phyloP scores from a whole-genome alignment of 2,329 filamentous ascomycete species.

The Colletotrichum orchidophilum region DNA sequence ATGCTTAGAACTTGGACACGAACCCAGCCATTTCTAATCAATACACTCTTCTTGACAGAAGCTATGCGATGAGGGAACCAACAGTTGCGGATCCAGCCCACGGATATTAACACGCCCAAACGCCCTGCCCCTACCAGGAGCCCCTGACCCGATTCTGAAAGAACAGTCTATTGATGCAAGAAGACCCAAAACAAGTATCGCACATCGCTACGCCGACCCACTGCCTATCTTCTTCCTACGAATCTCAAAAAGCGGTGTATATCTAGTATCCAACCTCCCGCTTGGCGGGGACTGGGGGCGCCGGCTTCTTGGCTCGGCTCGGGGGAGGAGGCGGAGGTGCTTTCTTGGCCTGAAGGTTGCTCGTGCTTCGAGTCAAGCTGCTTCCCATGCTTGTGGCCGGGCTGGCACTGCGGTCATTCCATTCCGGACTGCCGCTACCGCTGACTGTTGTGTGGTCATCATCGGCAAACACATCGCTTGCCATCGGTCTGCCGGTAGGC shows the following conservation, averaged over 20 bases:
- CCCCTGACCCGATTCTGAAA: constrained; percentile 15
- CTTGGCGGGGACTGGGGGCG: constrained; percentile 54
- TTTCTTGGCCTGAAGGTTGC: constrained; percentile 44
- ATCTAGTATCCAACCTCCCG: constrained; percentile 42
- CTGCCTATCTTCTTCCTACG: neutral
- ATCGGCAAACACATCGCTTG: constrained; percentile 55
- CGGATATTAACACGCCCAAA: constrained; percentile 33
- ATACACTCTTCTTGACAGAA: constrained; percentile 4
- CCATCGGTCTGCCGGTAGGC: constrained; percentile 51
- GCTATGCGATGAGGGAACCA: constrained; percentile 16
- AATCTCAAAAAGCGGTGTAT: constrained; percentile 10
- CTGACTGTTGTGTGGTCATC: constrained; percentile 61
- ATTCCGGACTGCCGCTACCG: constrained; percentile 61
- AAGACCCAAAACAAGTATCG: neutral
- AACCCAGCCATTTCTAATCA: constrained; percentile 13
- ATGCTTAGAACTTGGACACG: constrained; percentile 12
- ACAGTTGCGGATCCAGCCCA: constrained; percentile 29
- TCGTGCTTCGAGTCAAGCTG: constrained; percentile 58
- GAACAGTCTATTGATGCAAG: constrained; percentile 32
- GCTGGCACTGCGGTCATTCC: constrained; percentile 61
- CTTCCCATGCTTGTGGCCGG: constrained; percentile 67
- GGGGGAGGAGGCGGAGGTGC: constrained; percentile 57
- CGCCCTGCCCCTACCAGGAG: constrained; percentile 26
- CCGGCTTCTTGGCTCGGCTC: constrained; percentile 61
- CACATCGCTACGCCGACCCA: neutral